phyloP scores from a whole-genome alignment of 1,139 yeast species.

The Taphrina flavorubra region DNA sequence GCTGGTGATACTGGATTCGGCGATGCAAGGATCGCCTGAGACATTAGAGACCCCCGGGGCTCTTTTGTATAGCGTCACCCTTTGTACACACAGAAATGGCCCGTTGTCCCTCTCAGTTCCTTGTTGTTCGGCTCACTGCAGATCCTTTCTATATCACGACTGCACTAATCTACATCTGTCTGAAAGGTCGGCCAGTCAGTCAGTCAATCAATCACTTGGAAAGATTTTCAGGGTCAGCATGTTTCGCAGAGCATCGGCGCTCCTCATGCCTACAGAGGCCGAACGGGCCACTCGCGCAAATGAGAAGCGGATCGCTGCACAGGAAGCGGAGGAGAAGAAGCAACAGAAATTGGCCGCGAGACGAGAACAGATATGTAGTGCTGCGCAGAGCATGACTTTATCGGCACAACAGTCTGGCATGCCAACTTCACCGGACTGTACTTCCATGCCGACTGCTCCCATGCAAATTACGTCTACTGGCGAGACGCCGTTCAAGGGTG shows the following conservation, averaged over 20 bases:
- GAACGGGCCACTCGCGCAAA: slow-evolving; percentile 18
- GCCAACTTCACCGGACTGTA: background rate
- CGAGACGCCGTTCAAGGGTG: slow-evolving; percentile 28
- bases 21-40: slow-evolving; percentile 19
- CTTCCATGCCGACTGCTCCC: background rate
- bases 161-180: too few species aligned
- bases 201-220: too few species aligned
- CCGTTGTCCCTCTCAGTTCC: background rate
- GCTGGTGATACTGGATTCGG: slow-evolving; percentile 25
- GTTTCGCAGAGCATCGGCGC: slow-evolving; percentile 28
- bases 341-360: slow-evolving; percentile 17
- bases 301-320: slow-evolving; percentile 19
- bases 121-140: background rate
- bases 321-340: slow-evolving; percentile 15
- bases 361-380: slow-evolving; percentile 7
- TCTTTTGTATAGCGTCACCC: background rate
- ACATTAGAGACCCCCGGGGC: background rate
- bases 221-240: background rate
- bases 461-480: slow-evolving; percentile 2
- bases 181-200: too few species aligned
- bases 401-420: background rate
- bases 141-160: background rate
- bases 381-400: slow-evolving; percentile 2
- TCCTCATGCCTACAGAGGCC: slow-evolving; percentile 19
- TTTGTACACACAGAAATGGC: background rate